Percentiles rank a stretch among this genome's conserved stretches.
phyloP scores from a whole-genome alignment of 352 stramenopile genomes.

The Globisporangium yorkense region DNA sequence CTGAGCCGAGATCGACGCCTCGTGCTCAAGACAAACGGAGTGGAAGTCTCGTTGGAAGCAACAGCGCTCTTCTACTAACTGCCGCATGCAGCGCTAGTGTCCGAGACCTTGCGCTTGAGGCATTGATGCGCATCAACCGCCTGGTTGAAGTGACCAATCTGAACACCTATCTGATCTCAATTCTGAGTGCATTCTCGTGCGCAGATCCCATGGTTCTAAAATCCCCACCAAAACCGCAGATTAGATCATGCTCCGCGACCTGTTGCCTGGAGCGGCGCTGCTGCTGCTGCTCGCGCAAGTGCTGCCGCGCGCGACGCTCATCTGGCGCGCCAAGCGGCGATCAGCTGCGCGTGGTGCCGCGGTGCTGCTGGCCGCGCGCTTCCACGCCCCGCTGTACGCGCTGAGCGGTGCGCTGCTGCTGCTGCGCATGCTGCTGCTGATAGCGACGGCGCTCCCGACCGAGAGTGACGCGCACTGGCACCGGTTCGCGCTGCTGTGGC shows the following conservation, averaged over 20 bases:
- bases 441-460: not conserved
- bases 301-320: not conserved
- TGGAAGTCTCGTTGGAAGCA: no score
- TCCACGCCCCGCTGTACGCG: slow-evolving; percentile 1
- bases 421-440: not conserved
- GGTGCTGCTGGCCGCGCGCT: not conserved
- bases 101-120: no score
- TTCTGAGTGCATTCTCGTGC: no score
- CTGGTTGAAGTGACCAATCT: no score
- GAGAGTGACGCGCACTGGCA: not conserved
- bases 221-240: no score
- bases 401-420: not conserved
- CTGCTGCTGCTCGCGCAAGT: not conserved
- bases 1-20: no score
- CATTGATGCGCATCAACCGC: no score
- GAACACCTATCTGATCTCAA: no score
- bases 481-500: not conserved
- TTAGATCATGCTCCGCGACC: not conserved
- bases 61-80: no score
- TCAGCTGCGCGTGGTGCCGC: not conserved
- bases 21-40: no score
- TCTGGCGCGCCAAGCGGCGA: not conserved
- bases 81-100: no score
- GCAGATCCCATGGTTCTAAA: no score
- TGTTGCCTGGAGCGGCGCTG: not conserved